Percentiles rank a stretch among this genome's conserved stretches.
These are phyloP conservation scores for Hypoxylon intermedium DNA, from an alignment of 495 filamentous ascomycete genomes.

Conservation along the genomic window DNA sequence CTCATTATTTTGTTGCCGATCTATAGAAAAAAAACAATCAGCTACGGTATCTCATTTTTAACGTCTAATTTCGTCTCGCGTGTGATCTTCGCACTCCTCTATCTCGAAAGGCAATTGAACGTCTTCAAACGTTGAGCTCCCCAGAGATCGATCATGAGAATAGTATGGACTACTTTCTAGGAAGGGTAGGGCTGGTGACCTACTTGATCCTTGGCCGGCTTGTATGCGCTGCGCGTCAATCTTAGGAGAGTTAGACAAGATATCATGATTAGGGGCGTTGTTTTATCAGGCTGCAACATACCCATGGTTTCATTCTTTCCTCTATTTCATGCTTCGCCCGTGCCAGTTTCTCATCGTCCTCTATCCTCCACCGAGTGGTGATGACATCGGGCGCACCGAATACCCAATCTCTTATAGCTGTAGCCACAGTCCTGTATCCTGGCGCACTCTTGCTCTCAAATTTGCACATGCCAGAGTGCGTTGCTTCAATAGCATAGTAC, in stretches of 20 bases:
- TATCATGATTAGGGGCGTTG: background rate
- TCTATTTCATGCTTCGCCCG: slow-evolving; percentile 51
- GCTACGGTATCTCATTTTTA: slow-evolving; percentile 42
- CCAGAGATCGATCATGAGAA: slow-evolving; percentile 35
- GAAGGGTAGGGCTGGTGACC: slow-evolving; percentile 40
- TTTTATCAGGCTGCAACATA: slow-evolving; percentile 32
- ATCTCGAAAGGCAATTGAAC: slow-evolving; percentile 44
- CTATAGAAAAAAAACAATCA: slow-evolving; percentile 47
- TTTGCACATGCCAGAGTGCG: slow-evolving; percentile 89
- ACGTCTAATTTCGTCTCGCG: slow-evolving; percentile 34
- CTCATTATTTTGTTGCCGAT: slow-evolving; percentile 48
- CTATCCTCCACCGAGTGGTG: slow-evolving; percentile 66
- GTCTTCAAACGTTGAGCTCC: slow-evolving; percentile 38
- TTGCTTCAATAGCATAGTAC: slow-evolving; percentile 79
- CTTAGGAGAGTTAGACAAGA: slow-evolving; percentile 25
- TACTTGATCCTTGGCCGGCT: slow-evolving; percentile 38
- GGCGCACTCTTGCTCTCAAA: slow-evolving; percentile 76
- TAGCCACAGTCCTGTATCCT: slow-evolving; percentile 76
- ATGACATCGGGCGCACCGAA: slow-evolving; percentile 65
- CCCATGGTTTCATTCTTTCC: slow-evolving; percentile 52
- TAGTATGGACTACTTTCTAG: slow-evolving; percentile 33
- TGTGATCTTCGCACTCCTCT: slow-evolving; percentile 41
- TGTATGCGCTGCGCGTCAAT: slow-evolving; percentile 40
- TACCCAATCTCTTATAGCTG: slow-evolving; percentile 73
- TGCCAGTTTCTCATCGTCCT: slow-evolving; percentile 61